Base-by-base conservation (phyloP, 75 land plant species). In the Azolla pinnata region DNA sequence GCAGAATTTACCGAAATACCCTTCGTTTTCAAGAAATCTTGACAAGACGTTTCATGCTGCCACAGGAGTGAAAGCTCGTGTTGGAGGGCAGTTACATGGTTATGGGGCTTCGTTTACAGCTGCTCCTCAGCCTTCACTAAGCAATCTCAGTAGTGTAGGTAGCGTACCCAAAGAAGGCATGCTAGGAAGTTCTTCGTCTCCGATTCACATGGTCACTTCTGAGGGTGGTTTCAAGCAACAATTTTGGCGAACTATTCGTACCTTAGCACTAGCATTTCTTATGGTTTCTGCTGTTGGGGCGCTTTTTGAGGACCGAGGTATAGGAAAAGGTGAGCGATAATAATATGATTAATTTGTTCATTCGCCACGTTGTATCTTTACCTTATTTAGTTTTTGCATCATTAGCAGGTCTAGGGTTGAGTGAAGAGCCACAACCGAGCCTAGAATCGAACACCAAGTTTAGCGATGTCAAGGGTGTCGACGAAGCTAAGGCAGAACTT, bases 391-490 rank as follows among this genome's bases (percentile, higher is more conserved):
- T n/a, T n/a, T n/a, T n/a, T n/a, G n/a, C n/a, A n/a, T n/a, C n/a
- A n/a, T 44, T 65, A 1, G 19, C 64, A 91, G 97, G 98, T 26
- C 79, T 93, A 54, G 98, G 90, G 57, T 61, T 93, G 45, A 76
- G 83, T 79, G 98, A 93, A 63, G 98, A 93, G 33, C 90, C 89
- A 46, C 96, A 88, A 59, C 96, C 98, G 33, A 93, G 75, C 66
- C 67, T 88, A 76, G 98, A 93, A 46, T 81, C 98, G 7, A 82
- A 67, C 50, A 93, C 96, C 44, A 93, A 93, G 58, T 93, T 93
- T 49, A 88, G 72, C 75, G 98, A 93, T 77, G 98, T 93, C 2
- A 93, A 93, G 62, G 98, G 98, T 57, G 98, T 93, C 29, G 98
- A 93, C 73, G 98, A 93, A 73, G 98, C 98, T 23, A 93, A 93